These are phyloP conservation scores for Saraca asoca DNA, from an alignment of 331 rosid genomes.

Conservation along the genomic window DNA sequence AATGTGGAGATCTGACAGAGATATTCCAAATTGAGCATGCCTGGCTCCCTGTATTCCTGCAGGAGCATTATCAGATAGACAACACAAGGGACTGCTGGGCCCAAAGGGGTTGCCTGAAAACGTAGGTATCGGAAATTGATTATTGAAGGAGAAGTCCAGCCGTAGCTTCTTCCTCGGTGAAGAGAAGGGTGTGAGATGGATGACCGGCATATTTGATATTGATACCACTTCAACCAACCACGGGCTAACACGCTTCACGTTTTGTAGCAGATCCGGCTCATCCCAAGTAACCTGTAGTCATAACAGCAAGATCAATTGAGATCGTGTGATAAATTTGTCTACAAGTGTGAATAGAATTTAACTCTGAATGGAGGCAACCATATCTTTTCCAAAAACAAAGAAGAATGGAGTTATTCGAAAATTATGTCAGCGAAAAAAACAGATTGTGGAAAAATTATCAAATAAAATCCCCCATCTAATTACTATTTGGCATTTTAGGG, in stretches of 20 bases:
- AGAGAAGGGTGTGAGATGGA: slow-evolving; percentile 68
- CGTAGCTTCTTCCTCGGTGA: slow-evolving; percentile 87
- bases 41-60: slow-evolving; percentile 99
- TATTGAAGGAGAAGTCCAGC: slow-evolving; percentile 61
- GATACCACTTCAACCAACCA: slow-evolving; percentile 87
- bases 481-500: too few relatives aligned
- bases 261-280: slow-evolving; percentile 93
- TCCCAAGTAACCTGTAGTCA: slow-evolving; percentile 89
- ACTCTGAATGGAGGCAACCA: too few relatives aligned
- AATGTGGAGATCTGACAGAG: slow-evolving; percentile 81
- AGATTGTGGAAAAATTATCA: too few relatives aligned
- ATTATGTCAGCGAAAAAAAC: too few relatives aligned
- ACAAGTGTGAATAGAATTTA: too few relatives aligned
- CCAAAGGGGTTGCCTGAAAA: slow-evolving; percentile 80
- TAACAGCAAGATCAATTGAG: neutral
- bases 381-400: too few relatives aligned
- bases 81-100: slow-evolving; percentile 82
- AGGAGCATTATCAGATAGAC: slow-evolving; percentile 79
- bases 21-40: slow-evolving; percentile 95
- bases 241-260: slow-evolving; percentile 97
- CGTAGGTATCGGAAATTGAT: slow-evolving; percentile 60
- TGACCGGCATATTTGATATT: slow-evolving; percentile 56
- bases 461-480: too few relatives aligned
- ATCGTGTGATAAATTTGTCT: too few relatives aligned
- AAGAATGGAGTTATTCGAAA: too few relatives aligned